Evolutionary conservation across 73 alveolate species (phyloP), one percentile per base, ranked within the genome.

Genomic region (Paraurostyla sp.): DNA sequence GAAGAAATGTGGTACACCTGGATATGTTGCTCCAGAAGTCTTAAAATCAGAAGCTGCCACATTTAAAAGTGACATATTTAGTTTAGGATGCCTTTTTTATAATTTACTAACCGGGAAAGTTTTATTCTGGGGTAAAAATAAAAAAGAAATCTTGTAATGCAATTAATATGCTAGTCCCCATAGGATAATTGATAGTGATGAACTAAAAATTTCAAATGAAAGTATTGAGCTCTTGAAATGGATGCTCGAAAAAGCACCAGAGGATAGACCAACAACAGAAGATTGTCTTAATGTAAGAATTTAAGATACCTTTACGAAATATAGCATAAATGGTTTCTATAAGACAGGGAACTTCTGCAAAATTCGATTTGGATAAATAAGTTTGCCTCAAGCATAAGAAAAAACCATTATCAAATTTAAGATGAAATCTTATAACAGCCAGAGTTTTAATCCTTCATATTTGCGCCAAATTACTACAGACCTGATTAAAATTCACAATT

Each of bases 21-120:
- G 98, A 7, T 97, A 97, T 91, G 99, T 97, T 13, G 99, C 99
- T 0, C 99, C 99, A 59, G 99, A 97, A 94, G 95, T 97, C 33
- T 80, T 97, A 30, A 90, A 84, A 27, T 98, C 98, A 71, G 83
- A 92, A 68, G 99, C 9, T 7, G 7, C 33, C 30, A 48, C 88
- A 22, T 23, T 20, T 15, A 46, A 76, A 32, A 18, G 68, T 35
- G 88, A 76, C 76, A 27, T 76, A n/a, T 76, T 42, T 29, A 76
- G 88, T 49, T 33, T 76, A 13, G 88, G 88, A 13, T 42, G 50
- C 76, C 9, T 76, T n/a, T 32, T 76, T 35, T 76, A 27, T 76
- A 49, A 50, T 29, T 16, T 76, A 45, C 20, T 71, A 40, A 71
- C 85, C 42, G 85, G 85, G 18, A 18, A 35, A 16, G 59, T 25